These are phyloP conservation scores for Candida koratica DNA, from an alignment of 805 yeast genomes.

Conservation along the genomic window DNA sequence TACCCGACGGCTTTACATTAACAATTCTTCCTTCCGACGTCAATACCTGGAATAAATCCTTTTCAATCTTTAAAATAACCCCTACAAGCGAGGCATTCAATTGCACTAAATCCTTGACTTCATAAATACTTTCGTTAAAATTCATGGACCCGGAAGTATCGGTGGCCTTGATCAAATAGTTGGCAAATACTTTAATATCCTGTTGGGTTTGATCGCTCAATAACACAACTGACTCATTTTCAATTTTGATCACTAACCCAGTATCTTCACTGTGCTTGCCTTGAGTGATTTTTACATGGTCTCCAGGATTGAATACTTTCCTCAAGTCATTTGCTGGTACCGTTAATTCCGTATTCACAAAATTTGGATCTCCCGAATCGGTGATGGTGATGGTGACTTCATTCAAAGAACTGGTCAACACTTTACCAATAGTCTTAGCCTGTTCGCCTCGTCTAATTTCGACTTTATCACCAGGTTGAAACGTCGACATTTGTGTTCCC, in stretches of 20 bases:
- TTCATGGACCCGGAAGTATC: constrained; percentile 60
- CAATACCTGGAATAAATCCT: constrained; percentile 75
- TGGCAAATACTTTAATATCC: constrained; percentile 90
- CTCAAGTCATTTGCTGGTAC: constrained; percentile 79
- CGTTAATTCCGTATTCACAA: constrained; percentile 60
- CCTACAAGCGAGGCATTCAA: constrained; percentile 84
- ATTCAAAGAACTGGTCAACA: constrained; percentile 56
- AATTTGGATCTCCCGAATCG: constrained; percentile 53
- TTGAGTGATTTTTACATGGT: constrained; percentile 86
- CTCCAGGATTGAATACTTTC: constrained; percentile 86
- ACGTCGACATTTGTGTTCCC: constrained; percentile 35
- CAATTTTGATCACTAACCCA: constrained; percentile 83
- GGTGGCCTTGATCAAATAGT: constrained; percentile 85
- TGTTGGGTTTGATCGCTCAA: constrained; percentile 84
- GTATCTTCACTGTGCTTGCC: constrained; percentile 94
- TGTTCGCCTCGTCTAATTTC: constrained; percentile 93
- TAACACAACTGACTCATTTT: constrained; percentile 82
- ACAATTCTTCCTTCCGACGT: constrained; percentile 77
- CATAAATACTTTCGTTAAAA: constrained; percentile 73
- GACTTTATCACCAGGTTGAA: constrained; percentile 92
- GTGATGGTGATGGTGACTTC: constrained; percentile 51
- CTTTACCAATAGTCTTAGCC: constrained; percentile 80
- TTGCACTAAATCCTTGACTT: constrained; percentile 85
- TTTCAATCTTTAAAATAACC: constrained; percentile 84
- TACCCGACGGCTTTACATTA: constrained; percentile 73